Base-by-base conservation (phyloP, 441 rosid species). In the Aleurites moluccanus region DNA sequence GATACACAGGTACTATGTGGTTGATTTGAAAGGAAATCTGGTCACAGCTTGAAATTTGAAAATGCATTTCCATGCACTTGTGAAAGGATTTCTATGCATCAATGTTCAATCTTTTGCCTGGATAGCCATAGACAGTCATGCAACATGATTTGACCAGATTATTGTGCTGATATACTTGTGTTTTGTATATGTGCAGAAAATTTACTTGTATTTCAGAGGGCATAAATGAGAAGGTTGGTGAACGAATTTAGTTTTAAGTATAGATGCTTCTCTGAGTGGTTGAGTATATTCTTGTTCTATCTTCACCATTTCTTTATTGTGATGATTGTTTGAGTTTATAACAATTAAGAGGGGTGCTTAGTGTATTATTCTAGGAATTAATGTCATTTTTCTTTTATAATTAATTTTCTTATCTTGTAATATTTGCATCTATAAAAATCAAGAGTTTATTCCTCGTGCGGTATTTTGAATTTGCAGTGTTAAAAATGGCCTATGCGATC, bases 181-280 rank as follows among this genome's bases (percentile, higher is more conserved):
- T 52, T n/a, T 18, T 18, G 3, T 30, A 2, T 44, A 3, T 77
- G 45, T 86, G 94, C 93, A 94, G 97, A 92, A 94, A 92, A 80
- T 83, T 53, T 93, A 93, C 77, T 69, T 90, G 86, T 91, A 82
- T 80, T 93, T 93, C 84, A 86, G 98, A 82, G 97, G 98, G 49
- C 64, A 88, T 80, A 85, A 90, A 88, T 90, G 85, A 90, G 80
- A 79, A 62, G 55, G 28, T 20, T 59, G 30, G 44, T 40, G 47
- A 30, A 13, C 44, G 14, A 23, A 53, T 64, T 64, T 53, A 14
- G 70, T 20, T 66, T 66, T 20, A 35, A 18, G 82, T 35, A 73
- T 45, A 21, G 64, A 73, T 47, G 67, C 75, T 30, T 47, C 33
- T 47, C 30, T 9, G 63, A 56, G 76, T 35, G 66, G 60, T 49